phyloP scores from a whole-genome alignment of 164 flowering plant species.

The Aristolochia californica region DNA sequence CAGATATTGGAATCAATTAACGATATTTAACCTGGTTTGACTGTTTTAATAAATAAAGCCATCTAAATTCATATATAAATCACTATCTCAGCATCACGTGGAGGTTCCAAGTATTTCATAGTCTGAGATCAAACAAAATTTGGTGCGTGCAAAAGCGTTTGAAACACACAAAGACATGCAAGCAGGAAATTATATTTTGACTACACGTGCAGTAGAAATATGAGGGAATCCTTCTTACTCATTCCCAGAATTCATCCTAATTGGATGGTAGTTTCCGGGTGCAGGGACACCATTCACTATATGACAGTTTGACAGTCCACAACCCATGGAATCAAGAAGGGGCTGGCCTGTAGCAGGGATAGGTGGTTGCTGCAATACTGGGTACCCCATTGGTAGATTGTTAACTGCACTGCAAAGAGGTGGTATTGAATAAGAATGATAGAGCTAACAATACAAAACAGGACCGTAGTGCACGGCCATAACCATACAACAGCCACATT shows the following conservation, averaged over 20 bases:
- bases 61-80: too few species aligned
- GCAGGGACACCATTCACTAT: constrained; percentile 98
- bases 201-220: constrained; percentile 1
- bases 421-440: constrained; percentile 28
- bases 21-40: too few species aligned
- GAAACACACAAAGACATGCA: neutral
- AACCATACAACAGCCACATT: too few species aligned
- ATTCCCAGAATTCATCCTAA: constrained; percentile 72
- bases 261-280: constrained; percentile 66
- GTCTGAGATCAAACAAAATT: too few species aligned
- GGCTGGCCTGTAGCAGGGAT: constrained; percentile 75
- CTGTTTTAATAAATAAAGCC: too few species aligned
- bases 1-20: too few species aligned
- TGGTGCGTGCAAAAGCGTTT: too few species aligned
- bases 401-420: constrained; percentile 72
- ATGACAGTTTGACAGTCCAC: constrained; percentile 76
- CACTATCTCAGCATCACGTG: too few species aligned
- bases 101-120: too few species aligned
- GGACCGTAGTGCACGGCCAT: too few species aligned
- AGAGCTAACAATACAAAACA: neutral
- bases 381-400: constrained; percentile 93
- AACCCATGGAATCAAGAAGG: constrained; percentile 73
- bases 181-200: too few species aligned
- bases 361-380: constrained; percentile 73
- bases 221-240: constrained; percentile 43